Evolutionary conservation across 2,329 filamentous ascomycete species (phyloP), one percentile per base, ranked within the genome.

Genomic region (Endothia cerciana): DNA sequence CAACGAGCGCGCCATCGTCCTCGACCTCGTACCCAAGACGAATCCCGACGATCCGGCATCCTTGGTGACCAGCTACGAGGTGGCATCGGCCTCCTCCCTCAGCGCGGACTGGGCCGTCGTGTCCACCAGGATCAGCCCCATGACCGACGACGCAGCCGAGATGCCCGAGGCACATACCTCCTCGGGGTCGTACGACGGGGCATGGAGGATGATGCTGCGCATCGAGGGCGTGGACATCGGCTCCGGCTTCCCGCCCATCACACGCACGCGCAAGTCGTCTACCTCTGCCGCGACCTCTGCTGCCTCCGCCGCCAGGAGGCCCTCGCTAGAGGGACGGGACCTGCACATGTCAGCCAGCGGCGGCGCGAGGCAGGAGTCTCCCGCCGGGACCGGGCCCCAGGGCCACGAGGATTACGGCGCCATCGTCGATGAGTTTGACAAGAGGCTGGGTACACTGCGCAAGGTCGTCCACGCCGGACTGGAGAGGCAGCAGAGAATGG

Each of bases 71-170:
- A 77, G 80, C 4, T 86, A 84, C 76, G 77, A 78, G 33, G 86
- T 98, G 0, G 80, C 85, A 0, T 87, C 87, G 65, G 90, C 91
- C 1, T 87, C 90, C 51, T 93, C 90, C 68, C 79, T 97, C 15
- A 91, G 87, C 10, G 80, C 89, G 0, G 86, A 90, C 60, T 98
- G 94, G 89, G 86, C 87, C 57, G 80, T 87, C 55, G 82, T 82
- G 1, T 77, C 77, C 55, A 77, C 83, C 17, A 77, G 76, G 62
- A 73, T 87, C 53, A 77, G 77, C 25, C 81, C 77, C 59, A 81
- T 82, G 71, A 22, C 51, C 30, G 66, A 67, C 11, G 47, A 72
- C 60, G 69, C 66, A 22, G 70, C 61, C n/a, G 70, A 69, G 5
- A 75, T 77, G 28, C 77, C 77, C 64, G 77, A 64, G 67, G 70